phyloP scores from a whole-genome alignment of 2,329 filamentous ascomycete species.

The Thelonectria rubi region DNA sequence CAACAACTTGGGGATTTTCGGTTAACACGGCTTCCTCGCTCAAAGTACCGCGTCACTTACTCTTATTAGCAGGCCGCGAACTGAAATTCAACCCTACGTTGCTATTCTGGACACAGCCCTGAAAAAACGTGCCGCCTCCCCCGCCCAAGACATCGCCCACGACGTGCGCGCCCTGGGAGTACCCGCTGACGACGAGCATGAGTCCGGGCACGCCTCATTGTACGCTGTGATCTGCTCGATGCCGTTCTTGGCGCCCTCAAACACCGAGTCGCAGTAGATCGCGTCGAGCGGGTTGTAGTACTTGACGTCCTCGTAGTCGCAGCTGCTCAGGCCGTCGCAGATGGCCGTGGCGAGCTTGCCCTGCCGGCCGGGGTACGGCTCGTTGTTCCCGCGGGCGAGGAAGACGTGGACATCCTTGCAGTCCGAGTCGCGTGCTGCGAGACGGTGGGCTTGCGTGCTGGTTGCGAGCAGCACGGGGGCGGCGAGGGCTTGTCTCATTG shows the following conservation, averaged over 20 bases:
- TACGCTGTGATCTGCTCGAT: constrained; percentile 51
- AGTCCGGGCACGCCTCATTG: constrained; percentile 50
- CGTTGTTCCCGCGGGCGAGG: constrained; percentile 43
- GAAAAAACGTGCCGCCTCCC: constrained; percentile 44
- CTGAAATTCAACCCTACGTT: constrained; percentile 30
- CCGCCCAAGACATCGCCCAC: constrained; percentile 49
- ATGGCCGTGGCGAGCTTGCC: constrained; percentile 42
- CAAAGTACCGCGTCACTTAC: constrained; percentile 37
- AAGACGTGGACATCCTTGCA: constrained; percentile 45
- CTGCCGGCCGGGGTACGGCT: constrained; percentile 45
- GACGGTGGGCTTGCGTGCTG: constrained; percentile 4
- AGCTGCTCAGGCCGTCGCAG: constrained; percentile 40
- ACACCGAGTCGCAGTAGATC: constrained; percentile 50
- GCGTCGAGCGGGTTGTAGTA: constrained; percentile 43
- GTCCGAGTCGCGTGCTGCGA: constrained; percentile 14
- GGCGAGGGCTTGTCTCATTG: constrained; percentile 17
- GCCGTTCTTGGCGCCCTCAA: constrained; percentile 48
- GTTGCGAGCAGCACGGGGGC: constrained; percentile 21
- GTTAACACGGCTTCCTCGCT: neutral
- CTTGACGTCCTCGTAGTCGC: constrained; percentile 47
- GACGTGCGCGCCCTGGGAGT: constrained; percentile 53
- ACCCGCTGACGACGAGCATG: constrained; percentile 54
- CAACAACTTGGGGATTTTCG: constrained; percentile 37
- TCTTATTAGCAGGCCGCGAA: constrained; percentile 45
- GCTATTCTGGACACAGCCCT: constrained; percentile 41